A percentile compares a stretch with the other conserved stretches of the same genome.
Conservation (phyloP, 2,329 filamentous ascomycete species). For the Talaromyces atroroseus region DNA sequence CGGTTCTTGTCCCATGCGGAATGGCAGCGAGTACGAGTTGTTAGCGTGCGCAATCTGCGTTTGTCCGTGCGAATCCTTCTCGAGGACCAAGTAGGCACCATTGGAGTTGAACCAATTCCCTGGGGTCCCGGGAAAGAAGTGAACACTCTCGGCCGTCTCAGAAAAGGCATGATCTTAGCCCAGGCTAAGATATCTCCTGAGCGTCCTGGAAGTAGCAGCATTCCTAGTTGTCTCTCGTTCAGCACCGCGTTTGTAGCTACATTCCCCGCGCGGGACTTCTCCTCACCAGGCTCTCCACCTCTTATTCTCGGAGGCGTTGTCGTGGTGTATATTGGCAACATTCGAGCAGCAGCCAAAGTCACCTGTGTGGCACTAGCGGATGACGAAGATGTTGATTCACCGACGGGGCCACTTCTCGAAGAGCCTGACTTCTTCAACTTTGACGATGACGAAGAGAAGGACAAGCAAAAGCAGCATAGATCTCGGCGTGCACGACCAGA, state of each 20-base stretch:
- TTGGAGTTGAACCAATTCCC: conserved; percentile 59
- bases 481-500: conserved; percentile 15
- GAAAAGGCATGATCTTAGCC: conserved; percentile 79
- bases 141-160: conserved; percentile 38
- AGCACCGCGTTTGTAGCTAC: conserved; percentile 65
- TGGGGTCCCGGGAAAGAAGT: conserved; percentile 19
- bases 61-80: conserved; percentile 72
- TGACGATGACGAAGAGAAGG: conserved; percentile 29
- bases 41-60: conserved; percentile 82
- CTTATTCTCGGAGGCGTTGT: conserved; percentile 51
- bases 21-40: conserved; percentile 76
- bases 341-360: conserved; percentile 74
- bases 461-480: conserved; percentile 4
- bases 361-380: conserved; percentile 47
- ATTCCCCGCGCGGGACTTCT: conserved; percentile 59
- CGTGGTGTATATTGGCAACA: conserved; percentile 81
- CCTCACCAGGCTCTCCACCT: conserved; percentile 40
- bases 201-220: conserved; percentile 36
- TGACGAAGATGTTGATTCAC: conserved; percentile 24
- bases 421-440: conserved; percentile 42
- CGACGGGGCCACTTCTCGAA: conserved; percentile 21
- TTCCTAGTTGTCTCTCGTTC: conserved; percentile 29
- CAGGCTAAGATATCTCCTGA: conserved; percentile 8
- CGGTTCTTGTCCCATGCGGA: conserved; percentile 56
- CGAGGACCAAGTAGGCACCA: conserved; percentile 80